Base-by-base conservation (phyloP, 2,329 filamentous ascomycete genomes). In the Cladobotryum protrusum region DNA sequence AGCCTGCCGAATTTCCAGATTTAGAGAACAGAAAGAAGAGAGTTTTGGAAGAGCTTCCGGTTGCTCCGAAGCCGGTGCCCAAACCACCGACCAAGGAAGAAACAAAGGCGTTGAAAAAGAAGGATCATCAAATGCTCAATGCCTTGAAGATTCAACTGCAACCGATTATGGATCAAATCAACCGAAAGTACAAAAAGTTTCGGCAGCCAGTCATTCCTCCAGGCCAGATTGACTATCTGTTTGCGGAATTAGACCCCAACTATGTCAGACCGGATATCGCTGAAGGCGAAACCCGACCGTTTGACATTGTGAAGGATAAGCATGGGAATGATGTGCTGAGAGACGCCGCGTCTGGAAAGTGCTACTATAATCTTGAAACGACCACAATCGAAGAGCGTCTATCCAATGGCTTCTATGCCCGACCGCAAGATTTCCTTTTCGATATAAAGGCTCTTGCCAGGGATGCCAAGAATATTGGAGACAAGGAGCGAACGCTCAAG, bases 161-260 rank as follows among this genome's bases (percentile, higher is more conserved):
- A 67, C 89, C 89, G 2, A 89, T 97, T 58, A 96, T 99, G 90
- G 92, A 99, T 58, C 89, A 96, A 68, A 89, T 99, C 63, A 93
- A 95, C 66, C 77, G 78, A 54, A 90, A 87, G 64, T 95, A 96
- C 71, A 88, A 86, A 64, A 89, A 89, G 58, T 97, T 97, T 70
- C 81, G 90, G 53, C 82, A 83, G 49, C 85, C 89, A 1, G 81
- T 89, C 39, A 85, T 99, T 53, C 82, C 88, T 2, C 83, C 88
- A 46, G 67, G 70, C 11, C 79, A 84, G 56, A 89, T 95, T 52
- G 77, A 83, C 17, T 96, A 97, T 64, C 75, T 97, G 1, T 88
- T 89, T 61, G 83, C 89, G 24, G 92, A 97, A 64, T 79, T 84
- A 35, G 84, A 96, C 57, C 89, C 90, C 9, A 81, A 81, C 59